A percentile compares a stretch with the other conserved stretches of the same genome.
Evolutionary conservation across 2,329 filamentous ascomycete genomes (phyloP).

Genomic region (Juglanconis oblonga): DNA sequence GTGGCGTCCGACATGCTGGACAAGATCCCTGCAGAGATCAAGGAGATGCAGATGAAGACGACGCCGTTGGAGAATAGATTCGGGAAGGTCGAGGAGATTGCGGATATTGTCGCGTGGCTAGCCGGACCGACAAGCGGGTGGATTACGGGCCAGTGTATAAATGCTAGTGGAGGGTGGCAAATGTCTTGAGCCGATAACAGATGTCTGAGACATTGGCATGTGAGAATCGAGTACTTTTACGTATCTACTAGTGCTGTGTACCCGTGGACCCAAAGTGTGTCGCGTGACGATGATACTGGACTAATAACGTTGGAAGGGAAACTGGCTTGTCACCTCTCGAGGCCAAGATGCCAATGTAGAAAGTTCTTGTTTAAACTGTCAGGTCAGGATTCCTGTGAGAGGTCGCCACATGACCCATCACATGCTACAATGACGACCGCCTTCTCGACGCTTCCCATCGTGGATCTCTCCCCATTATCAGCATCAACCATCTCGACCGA

Average conservation of each 20-base stretch:
- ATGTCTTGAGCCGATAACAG: slow-evolving; percentile 19
- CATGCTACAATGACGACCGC: neutral
- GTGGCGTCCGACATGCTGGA: slow-evolving; percentile 57
- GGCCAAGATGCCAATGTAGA: no score
- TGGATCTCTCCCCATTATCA: neutral
- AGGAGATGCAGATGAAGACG: slow-evolving; percentile 45
- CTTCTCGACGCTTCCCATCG: neutral
- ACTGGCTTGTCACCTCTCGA: no score
- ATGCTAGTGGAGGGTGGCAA: slow-evolving; percentile 45
- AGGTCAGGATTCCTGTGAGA: no score
- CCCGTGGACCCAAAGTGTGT: no score
- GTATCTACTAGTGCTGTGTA: no score
- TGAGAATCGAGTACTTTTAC: no score
- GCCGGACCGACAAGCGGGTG: slow-evolving; percentile 46
- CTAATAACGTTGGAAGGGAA: no score
- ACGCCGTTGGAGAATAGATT: slow-evolving; percentile 51
- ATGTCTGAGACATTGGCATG: neutral
- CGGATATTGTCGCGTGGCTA: slow-evolving; percentile 53
- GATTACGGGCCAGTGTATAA: slow-evolving; percentile 55
- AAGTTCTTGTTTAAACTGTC: no score
- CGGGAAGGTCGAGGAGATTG: slow-evolving; percentile 52
- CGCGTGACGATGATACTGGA: no score
- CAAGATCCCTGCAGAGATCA: slow-evolving; percentile 45
- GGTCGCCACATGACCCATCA: no score
- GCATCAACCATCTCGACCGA: neutral